Evolutionary conservation across 768 basidiomycete species (phyloP).

Genomic region (Sporobolomyces phaffii): DNA sequence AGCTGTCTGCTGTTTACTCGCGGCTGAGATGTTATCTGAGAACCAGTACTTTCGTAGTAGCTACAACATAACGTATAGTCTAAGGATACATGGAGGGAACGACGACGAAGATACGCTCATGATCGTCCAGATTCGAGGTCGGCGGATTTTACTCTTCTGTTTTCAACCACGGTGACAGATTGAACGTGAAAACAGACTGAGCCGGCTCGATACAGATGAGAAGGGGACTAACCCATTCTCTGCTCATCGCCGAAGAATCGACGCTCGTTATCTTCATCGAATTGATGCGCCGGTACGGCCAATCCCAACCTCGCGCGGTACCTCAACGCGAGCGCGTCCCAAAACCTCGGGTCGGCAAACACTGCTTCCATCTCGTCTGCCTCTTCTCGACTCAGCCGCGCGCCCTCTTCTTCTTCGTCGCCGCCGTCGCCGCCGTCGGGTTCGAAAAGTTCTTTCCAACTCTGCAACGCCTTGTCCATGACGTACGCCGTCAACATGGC

Average conservation of each 20-base stretch:
- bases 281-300: background rate
- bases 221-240: background rate
- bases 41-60: no score
- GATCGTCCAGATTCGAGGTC: no score
- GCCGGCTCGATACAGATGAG: no score
- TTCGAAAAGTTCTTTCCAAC: conserved; percentile 9
- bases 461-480: conserved; percentile 15
- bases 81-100: no score
- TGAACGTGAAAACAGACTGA: no score
- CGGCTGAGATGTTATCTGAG: no score
- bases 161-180: no score
- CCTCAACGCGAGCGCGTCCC: conserved; percentile 29
- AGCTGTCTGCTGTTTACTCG: no score
- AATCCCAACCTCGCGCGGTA: conserved; percentile 9
- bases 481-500: conserved; percentile 23
- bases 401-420: background rate
- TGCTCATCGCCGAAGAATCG: conserved; percentile 5
- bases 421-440: background rate
- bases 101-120: no score
- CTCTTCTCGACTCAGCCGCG: no score
- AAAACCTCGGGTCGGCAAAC: conserved; percentile 1
- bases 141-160: no score
- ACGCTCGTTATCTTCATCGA: background rate
- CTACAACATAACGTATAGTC: no score
- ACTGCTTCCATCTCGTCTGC: conserved; percentile 13